Percentiles rank a stretch among this genome's conserved stretches.
These are phyloP conservation scores for Xylaria sp. DNA, from an alignment of 2,329 filamentous ascomycete genomes.

Conservation along the genomic window DNA sequence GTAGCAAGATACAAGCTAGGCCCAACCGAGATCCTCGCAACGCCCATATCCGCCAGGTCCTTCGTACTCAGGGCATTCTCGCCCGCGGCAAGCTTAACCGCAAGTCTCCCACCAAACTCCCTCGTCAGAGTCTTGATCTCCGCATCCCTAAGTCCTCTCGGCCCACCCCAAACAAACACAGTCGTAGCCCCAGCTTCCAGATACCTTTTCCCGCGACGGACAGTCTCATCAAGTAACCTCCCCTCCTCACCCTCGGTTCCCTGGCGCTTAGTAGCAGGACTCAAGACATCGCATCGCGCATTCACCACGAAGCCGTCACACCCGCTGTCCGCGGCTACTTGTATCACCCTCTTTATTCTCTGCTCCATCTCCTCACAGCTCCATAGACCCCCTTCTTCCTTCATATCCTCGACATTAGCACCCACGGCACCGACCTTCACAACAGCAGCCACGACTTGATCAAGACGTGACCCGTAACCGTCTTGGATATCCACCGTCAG, in stretches of 20 bases:
- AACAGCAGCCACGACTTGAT: conserved; percentile 8
- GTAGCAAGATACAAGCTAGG: conserved; percentile 15
- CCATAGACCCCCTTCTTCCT: not conserved
- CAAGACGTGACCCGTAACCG: conserved; percentile 14
- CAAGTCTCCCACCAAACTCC: conserved; percentile 7
- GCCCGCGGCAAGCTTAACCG: conserved; percentile 1
- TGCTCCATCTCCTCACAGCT: conserved; percentile 9
- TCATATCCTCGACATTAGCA: conserved; percentile 24
- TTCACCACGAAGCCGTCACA: conserved; percentile 19
- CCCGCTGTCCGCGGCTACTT: conserved; percentile 1
- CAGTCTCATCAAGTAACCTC: not conserved
- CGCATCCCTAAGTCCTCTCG: not conserved
- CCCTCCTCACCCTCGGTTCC: not conserved
- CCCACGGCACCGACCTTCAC: conserved; percentile 15
- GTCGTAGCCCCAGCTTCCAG: conserved; percentile 15
- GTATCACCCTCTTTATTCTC: not conserved
- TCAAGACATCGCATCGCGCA: conserved; percentile 19
- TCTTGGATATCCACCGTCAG: conserved; percentile 23
- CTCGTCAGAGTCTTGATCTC: not conserved
- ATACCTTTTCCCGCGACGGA: conserved; percentile 12
- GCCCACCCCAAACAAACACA: conserved; percentile 17
- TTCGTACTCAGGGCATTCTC: not conserved
- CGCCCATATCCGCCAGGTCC: conserved; percentile 18
- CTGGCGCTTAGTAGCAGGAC: not conserved
- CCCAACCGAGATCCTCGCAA: conserved; percentile 27